Percentiles rank a stretch among this genome's conserved stretches.
These are phyloP conservation scores for Zygnema cylindricum DNA, from an alignment of 139 green algal species.

Conservation along the genomic window DNA sequence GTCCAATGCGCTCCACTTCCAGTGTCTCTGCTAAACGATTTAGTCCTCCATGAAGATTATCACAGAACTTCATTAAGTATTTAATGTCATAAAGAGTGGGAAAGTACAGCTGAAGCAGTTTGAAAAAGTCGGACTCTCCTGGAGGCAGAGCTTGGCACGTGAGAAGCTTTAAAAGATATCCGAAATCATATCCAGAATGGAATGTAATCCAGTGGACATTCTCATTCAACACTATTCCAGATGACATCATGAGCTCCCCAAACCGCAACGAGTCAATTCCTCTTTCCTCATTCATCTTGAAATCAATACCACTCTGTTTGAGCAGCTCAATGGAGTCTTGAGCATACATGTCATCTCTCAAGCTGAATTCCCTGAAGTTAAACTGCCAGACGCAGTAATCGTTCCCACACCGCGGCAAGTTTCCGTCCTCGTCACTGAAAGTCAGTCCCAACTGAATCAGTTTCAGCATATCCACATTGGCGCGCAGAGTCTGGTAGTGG, in stretches of 20 bases:
- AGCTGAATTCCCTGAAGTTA: conserved; percentile 96
- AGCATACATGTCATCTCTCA: conserved; percentile 93
- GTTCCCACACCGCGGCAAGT: conserved; percentile 72
- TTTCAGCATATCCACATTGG: conserved; percentile 99
- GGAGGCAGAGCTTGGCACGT: conserved; percentile 85
- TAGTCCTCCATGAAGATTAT: conserved; percentile 95
- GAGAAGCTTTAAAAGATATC: conserved; percentile 95
- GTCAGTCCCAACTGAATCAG: conserved; percentile 98
- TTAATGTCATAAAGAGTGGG: conserved; percentile 98
- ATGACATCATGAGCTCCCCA: conserved; percentile 95
- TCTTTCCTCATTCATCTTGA: conserved; percentile 80
- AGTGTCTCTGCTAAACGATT: conserved; percentile 95
- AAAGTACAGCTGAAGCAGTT: conserved; percentile 85
- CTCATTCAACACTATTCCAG: conserved; percentile 95
- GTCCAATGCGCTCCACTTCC: conserved; percentile 90
- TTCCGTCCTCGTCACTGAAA: conserved; percentile 90
- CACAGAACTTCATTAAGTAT: conserved; percentile 94
- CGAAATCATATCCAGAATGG: conserved; percentile 97
- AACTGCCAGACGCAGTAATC: conserved; percentile 93
- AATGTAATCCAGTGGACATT: conserved; percentile 90
- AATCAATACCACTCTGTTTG: conserved; percentile 95
- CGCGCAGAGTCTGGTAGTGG: conserved; percentile 90
- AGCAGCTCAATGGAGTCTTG: conserved; percentile 97
- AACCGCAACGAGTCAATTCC: conserved; percentile 91
- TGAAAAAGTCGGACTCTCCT: conserved; percentile 92